Evolutionary conservation across 1,139 yeast genomes (phyloP).

Genomic region (Candida sanyaensis): DNA sequence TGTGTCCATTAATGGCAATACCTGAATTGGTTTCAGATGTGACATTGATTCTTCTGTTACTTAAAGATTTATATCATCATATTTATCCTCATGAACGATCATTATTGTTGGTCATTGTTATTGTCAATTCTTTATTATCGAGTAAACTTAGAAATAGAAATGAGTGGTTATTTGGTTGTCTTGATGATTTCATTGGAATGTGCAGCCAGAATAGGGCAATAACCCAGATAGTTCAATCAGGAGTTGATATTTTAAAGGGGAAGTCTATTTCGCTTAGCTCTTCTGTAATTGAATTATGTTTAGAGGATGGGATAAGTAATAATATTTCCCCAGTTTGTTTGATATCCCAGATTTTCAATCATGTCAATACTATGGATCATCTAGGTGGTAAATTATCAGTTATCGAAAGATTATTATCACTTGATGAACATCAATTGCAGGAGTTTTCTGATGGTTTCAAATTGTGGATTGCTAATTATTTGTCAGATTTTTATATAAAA

Average conservation of each 20-base stretch:
- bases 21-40: constrained; percentile 5
- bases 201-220: constrained; percentile 8
- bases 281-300: constrained; percentile 20
- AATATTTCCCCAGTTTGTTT: constrained; percentile 13
- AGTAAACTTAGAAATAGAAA: background rate
- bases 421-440: constrained; percentile 8
- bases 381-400: constrained; percentile 16
- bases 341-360: constrained; percentile 21
- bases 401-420: constrained; percentile 21
- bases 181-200: constrained; percentile 13
- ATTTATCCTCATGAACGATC: constrained; percentile 9
- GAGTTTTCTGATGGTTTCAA: constrained; percentile 22
- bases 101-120: constrained; percentile 15
- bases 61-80: constrained; percentile 6
- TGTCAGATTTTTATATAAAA: constrained; percentile 40
- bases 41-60: constrained; percentile 3
- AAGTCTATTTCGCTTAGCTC: constrained; percentile 8
- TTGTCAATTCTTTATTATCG: constrained; percentile 15
- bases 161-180: constrained; percentile 5
- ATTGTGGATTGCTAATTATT: constrained; percentile 43
- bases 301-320: constrained; percentile 14
- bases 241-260: constrained; percentile 14
- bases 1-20: constrained; percentile 20
- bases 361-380: constrained; percentile 11
- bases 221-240: constrained; percentile 15